Evolutionary conservation across 306 rosid genomes (phyloP), one percentile per base, ranked within the genome.

Genomic region (Quercus bicolor): DNA sequence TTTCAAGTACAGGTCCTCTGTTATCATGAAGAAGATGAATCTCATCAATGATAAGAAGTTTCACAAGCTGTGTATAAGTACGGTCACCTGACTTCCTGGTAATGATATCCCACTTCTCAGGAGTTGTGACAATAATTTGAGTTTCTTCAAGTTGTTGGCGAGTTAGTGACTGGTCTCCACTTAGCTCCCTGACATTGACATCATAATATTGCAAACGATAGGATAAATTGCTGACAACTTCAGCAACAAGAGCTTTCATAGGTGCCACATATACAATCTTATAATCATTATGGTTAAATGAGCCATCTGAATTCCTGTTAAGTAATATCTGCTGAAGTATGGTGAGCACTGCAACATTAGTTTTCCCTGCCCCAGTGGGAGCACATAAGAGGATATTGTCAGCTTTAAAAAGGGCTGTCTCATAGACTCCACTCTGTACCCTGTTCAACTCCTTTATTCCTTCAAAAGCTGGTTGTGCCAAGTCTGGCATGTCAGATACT

Each of bases 241-340:
- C 99, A 52, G 99, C 96, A 68, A 95, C 99, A 80, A 95, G 99
- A 54, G 99, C 99, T 88, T 95, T 95, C 99, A 95, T 95, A 31
- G 99, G 99, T 0, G 98, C 99, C 77, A 95, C 99, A 69, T 95
- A 95, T 28, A 95, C 98, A 76, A 95, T 90, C 80, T 95, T 95
- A 80, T 95, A 95, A 8, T 87, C 89, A 79, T 72, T 80, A 73
- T 92, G 97, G 79, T 95, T 91, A 75, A 89, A 86, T 0, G 94
- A 92, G 70, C 97, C 98, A 81, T 95, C 91, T 7, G 89, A 76
- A 79, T 91, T 95, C 87, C 86, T 90, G 82, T 91, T 87, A 79
- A 86, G 79, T 1, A 90, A 97, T 80, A 95, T 81, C 85, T 91
- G 96, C 77, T 95, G 98, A 78, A 95, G 97, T 52, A 95, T 95